Conservation (phyloP, 163 green algal genomes). For the Prototheca cutis region DNA sequence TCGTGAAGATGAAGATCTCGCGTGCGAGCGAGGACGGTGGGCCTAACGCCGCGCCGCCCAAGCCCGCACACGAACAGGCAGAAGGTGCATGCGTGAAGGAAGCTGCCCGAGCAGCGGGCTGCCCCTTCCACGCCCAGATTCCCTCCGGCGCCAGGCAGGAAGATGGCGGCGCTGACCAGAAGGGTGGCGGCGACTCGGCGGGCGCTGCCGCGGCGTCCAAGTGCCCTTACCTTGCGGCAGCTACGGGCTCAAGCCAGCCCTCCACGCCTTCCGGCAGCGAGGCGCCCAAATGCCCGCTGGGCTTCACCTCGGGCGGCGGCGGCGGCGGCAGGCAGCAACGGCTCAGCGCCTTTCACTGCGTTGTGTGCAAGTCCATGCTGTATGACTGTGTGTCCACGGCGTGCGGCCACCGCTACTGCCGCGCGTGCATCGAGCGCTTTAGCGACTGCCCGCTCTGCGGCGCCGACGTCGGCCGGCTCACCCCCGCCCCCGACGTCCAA, state of each 20-base stretch:
- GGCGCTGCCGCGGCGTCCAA: not conserved
- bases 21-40: too few species aligned
- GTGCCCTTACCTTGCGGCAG: conserved; percentile 11
- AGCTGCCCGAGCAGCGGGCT: not conserved
- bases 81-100: too few species aligned
- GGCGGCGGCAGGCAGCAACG: too few species aligned
- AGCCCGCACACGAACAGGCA: too few species aligned
- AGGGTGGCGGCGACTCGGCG: too few species aligned
- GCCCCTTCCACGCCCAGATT: conserved; percentile 2
- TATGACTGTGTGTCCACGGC: conserved; percentile 10
- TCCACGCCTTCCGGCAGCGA: not conserved
- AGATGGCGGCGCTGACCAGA: too few species aligned
- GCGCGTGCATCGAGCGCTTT: conserved; percentile 16
- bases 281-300: conserved; percentile 24
- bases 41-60: too few species aligned
- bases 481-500: conserved; percentile 14
- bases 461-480: conserved; percentile 18
- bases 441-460: conserved; percentile 34
- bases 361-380: conserved; percentile 29
- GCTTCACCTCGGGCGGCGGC: conserved; percentile 16
- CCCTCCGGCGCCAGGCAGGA: not conserved
- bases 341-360: conserved; percentile 29
- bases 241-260: not conserved
- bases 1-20: too few species aligned
- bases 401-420: conserved; percentile 29